Evolutionary conservation across 2,329 filamentous ascomycete genomes (phyloP), one percentile per base, ranked within the genome.

Genomic region (Alternaria postmessia): DNA sequence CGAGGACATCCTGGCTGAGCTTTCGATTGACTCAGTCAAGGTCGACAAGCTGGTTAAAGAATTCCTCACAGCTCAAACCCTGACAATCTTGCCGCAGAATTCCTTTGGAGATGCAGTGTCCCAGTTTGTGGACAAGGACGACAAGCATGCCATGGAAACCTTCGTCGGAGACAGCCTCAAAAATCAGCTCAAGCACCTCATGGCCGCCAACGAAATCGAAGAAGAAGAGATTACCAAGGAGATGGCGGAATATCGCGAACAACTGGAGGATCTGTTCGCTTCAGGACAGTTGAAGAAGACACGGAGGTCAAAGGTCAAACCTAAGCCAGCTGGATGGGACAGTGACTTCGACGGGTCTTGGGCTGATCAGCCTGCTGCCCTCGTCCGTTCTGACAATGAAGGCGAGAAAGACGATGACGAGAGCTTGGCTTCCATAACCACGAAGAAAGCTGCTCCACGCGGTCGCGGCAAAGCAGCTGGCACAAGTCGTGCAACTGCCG

Each of bases 71-170:
- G 91, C 92, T 0, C 94, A 98, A 72, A 94, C 92, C 0, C 86
- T 99, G 32, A 96, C 94, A 59, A 95, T 99, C 49, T 84, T 99
- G 0, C 95, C 95, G 0, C 92, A 97, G 71, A 95, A 94, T 30
- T 91, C 91, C 0, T 97, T 99, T 72, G 91, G 93, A 16, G 94
- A 98, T 72, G 95, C 95, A 0, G 93, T 99, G 5, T 90, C 89
- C 47, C 91, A 96, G 62, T 99, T 95, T 70, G 93, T 99, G 26
- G 89, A 94, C 75, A 98, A 98, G 68, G 93, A 97, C 67, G 95
- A 99, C 81, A 96, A 94, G 74, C 89, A 95, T 70, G 93, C 93
- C 3, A 93, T 98, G 89, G 77, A 82, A 63, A 77, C 74, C 12
- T 84, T 84, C 59, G 79, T 84, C 7, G 74, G 78, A 5, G 77